phyloP scores from a whole-genome alignment of 306 rosid genomes.

The Castanea mollissima region DNA sequence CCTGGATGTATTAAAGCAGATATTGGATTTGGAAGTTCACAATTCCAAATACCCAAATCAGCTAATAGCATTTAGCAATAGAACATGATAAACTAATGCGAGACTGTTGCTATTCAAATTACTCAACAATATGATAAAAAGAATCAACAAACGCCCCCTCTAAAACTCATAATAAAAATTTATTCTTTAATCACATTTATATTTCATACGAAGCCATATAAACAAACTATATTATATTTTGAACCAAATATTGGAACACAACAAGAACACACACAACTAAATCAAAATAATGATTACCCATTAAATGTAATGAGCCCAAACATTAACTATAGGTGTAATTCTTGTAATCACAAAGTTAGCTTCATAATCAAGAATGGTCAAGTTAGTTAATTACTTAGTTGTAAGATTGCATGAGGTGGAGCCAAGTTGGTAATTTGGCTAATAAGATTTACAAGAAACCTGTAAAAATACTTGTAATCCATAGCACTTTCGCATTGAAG shows the following conservation, averaged over 20 bases:
- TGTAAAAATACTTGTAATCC: too few relatives aligned
- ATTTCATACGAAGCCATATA: background rate
- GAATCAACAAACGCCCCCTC: background rate
- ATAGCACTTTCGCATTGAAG: too few relatives aligned
- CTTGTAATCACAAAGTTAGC: too few relatives aligned
- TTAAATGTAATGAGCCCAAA: too few relatives aligned
- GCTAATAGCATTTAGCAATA: background rate
- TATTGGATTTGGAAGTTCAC: background rate
- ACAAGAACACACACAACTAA: background rate
- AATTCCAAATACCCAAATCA: conserved; percentile 6
- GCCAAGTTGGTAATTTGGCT: too few relatives aligned
- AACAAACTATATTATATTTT: too few relatives aligned
- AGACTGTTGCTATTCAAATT: background rate
- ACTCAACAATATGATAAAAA: background rate
- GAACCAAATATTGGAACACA: background rate
- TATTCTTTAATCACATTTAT: background rate
- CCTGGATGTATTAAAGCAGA: background rate
- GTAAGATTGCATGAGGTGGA: too few relatives aligned
- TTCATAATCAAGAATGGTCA: too few relatives aligned
- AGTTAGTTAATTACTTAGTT: too few relatives aligned
- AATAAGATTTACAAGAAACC: too few relatives aligned
- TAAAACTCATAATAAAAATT: background rate
- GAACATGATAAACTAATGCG: background rate
- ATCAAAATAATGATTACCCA: background rate
- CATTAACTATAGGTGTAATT: too few relatives aligned